Percentiles rank a stretch among this genome's conserved stretches.
phyloP scores from a whole-genome alignment of 75 land plant genomes.

The Azolla pinnata region DNA sequence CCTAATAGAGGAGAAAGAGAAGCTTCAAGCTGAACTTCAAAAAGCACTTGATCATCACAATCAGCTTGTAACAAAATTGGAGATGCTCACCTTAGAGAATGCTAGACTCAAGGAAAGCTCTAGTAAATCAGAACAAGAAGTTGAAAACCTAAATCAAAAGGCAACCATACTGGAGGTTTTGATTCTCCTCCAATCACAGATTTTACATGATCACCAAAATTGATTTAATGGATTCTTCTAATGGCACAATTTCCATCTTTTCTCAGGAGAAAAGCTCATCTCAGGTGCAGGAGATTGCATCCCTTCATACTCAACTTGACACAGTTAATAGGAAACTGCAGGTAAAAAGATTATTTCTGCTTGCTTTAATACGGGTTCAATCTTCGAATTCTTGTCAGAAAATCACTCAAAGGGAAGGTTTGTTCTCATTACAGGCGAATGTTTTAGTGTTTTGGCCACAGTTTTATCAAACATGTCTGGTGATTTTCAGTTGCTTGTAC shows the following conservation, averaged over 20 bases:
- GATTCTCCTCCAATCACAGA: background rate
- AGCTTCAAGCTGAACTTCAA: constrained; percentile 58
- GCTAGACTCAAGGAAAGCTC: constrained; percentile 50
- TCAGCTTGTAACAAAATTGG: constrained; percentile 24
- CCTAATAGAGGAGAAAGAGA: constrained; percentile 40
- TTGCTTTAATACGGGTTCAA: no score
- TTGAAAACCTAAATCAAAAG: constrained; percentile 43
- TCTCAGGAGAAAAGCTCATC: constrained; percentile 58
- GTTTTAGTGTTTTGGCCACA: no score
- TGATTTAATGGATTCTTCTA: background rate
- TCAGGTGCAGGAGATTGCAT: constrained; percentile 46
- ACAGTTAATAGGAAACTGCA: constrained; percentile 49
- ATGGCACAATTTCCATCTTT: background rate
- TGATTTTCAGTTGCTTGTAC: no score
- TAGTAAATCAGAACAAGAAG: constrained; percentile 44
- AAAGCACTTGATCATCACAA: constrained; percentile 70
- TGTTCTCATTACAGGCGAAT: no score
- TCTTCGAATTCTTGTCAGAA: no score
- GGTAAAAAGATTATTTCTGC: no score
- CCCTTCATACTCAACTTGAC: constrained; percentile 50
- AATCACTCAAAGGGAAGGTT: no score
- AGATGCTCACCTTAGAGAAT: constrained; percentile 45
- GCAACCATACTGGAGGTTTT: constrained; percentile 61
- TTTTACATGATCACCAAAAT: background rate
- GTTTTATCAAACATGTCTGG: no score